Evolutionary conservation across 2,329 filamentous ascomycete genomes (phyloP), one percentile per base, ranked within the genome.

Genomic region (Fusarium brevicatenulatum): DNA sequence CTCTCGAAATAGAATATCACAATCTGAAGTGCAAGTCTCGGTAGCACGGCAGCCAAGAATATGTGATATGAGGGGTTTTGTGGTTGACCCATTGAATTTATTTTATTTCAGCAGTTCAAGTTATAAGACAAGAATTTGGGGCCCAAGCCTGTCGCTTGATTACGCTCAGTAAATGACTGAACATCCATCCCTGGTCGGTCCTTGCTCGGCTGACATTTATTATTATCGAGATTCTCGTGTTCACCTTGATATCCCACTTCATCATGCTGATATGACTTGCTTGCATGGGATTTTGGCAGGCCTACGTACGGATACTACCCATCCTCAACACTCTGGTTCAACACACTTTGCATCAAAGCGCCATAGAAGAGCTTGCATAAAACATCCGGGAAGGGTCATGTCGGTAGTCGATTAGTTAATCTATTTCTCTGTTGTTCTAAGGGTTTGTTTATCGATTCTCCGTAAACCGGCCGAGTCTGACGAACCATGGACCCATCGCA

Each of bases 41-140:
- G 63, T 39, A 68, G 36, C 37, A 63, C 64, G 32, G 55, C 49
- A 54, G 37, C 30, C 40, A 56, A 63, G 42, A 40, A 28, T 25
- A 32, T 62, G 37, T 25, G 25, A n/a, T 37, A n/a, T 62, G 37
- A 60, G 37, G 19, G 36, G n/a, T 39, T 50, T n/a, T n/a, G 46
- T 46, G 19, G 42, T 66, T 66, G 37, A 15, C 40, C 23, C 16
- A 54, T 25, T 36, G 21, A 34, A 36, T 23, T 18, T 23, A 32
- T 47, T 9, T 9, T 9, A 32, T 47, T 5, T 21, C 12, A 32
- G 23, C 21, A 40, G 21, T 49, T 16, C 7, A 18, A 13, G 23
- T 30, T 56, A 12, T 9, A 36, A 15, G 34, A 25, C 18, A 32
- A 47, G 18, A 19, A 28, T 23, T 44, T 13, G 44, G 40, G 46